Evolutionary conservation across 2,329 filamentous ascomycete genomes (phyloP).

Genomic region (Alternaria novae-zelandiae): DNA sequence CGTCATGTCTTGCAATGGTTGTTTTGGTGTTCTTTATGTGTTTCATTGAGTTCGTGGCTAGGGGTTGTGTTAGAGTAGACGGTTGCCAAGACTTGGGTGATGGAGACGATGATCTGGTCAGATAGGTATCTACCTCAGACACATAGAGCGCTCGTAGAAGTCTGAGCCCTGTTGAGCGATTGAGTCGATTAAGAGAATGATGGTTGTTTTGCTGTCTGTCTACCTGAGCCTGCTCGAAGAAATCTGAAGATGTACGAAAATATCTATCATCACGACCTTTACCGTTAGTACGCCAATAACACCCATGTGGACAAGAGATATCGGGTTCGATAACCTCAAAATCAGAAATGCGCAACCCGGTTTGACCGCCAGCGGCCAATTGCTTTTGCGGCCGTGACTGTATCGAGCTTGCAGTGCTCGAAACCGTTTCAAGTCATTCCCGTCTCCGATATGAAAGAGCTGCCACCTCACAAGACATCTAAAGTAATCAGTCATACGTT

Average conservation of each 20-base stretch:
- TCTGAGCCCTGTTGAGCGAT: not conserved
- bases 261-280: not conserved
- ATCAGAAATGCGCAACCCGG: not conserved
- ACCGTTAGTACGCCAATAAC: not conserved
- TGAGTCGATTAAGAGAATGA: no score
- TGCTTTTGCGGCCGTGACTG: not conserved
- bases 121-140: not conserved
- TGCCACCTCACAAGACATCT: not conserved
- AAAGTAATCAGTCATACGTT: not conserved
- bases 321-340: not conserved
- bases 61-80: not conserved
- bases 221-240: not conserved
- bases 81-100: not conserved
- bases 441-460: not conserved
- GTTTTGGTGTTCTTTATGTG: rapidly evolving
- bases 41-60: not conserved
- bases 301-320: not conserved
- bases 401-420: no score
- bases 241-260: not conserved
- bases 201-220: not conserved
- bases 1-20: not conserved
- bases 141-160: not conserved
- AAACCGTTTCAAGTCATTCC: not conserved
- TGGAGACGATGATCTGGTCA: not conserved
- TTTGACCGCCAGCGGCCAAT: not conserved